Conservation (phyloP, 305 asterid genomes). For the Stenogyne calaminthoides region DNA sequence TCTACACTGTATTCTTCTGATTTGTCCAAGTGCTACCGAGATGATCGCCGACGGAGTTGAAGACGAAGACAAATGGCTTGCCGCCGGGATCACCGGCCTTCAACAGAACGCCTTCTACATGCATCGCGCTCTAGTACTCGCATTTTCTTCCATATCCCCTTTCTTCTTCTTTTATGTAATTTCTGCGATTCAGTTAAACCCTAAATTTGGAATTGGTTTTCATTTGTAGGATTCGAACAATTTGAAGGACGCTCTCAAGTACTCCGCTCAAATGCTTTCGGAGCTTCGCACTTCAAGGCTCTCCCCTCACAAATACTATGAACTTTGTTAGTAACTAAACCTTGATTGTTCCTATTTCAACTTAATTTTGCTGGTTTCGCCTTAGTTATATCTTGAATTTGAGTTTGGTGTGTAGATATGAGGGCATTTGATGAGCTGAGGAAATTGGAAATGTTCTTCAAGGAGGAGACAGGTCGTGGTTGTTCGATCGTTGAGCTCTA, state of each 20-base stretch:
- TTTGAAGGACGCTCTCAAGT: constrained; percentile 94
- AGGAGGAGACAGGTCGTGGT: constrained; percentile 83
- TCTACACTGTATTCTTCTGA: constrained; percentile 17
- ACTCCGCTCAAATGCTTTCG: constrained; percentile 98
- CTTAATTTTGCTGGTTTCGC: constrained; percentile 15
- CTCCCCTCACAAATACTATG: constrained; percentile 97
- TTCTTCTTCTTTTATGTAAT: neutral
- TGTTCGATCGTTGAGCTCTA: constrained; percentile 94
- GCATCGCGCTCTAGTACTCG: constrained; percentile 95
- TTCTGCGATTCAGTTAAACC: constrained; percentile 45
- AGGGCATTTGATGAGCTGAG: constrained; percentile 97
- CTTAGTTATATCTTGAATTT: constrained; percentile 13
- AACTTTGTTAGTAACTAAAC: constrained; percentile 66
- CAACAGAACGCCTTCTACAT: constrained; percentile 97
- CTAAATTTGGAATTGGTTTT: constrained; percentile 40
- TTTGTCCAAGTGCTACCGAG: constrained; percentile 18
- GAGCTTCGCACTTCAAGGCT: constrained; percentile 98
- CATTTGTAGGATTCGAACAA: constrained; percentile 77
- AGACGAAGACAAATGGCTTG: constrained; percentile 96
- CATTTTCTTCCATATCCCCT: neutral
- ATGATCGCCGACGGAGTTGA: constrained; percentile 79
- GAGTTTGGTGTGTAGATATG: constrained; percentile 67
- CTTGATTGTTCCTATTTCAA: constrained; percentile 17
- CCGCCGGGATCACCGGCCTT: constrained; percentile 96
- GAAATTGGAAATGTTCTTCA: constrained; percentile 88